Base-by-base conservation (phyloP, 2,329 filamentous ascomycete species). In the Pestalotiopsis sp. region DNA sequence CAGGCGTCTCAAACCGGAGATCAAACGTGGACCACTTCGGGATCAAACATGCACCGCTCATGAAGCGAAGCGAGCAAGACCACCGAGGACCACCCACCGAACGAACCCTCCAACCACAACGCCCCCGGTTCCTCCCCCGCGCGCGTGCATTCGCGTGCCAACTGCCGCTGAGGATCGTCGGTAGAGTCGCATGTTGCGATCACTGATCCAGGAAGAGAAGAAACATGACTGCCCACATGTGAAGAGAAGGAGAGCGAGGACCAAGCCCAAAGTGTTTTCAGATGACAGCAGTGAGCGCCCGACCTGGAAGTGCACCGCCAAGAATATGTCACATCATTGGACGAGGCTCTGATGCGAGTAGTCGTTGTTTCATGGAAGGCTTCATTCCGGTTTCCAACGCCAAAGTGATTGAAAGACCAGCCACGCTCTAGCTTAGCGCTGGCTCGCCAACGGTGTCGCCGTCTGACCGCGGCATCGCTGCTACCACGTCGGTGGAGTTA, bases 21-120 rank as follows among this genome's bases (percentile, higher is more conserved):
- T 66, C 64, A 66, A 66, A 66, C 64, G 39, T 24, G 64, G 55
- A 52, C 52, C 22, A 66, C 64, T 59, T 59, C 64, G 57, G 52
- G 26, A 39, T 66, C 52, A 66, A 66, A 66, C 64, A 30, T 39
- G 26, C 44, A 20, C 44, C 44, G 30, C 13, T n/a, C 44, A 52
- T n/a, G 14, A 52, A 52, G 44, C 44, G 44, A 52, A 52, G 44
- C 44, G 44, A 52, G 14, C 44, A 17, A 52, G 20, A 52, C 30
- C 26, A 52, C 44, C 24, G 24, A 24, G 24, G 24, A 24, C 44
- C 44, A n/a, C 14, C 14, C 7, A 30, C 7, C 7, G 7, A 35
- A 35, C 7, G 30, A 35, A 35, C 30, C 7, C 9, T 7, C 30
- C 30, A 35, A 35, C 30, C 30, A 35, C 30, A 35, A 35, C 7